Evolutionary conservation across 1,139 yeast species (phyloP).

Genomic region (Wickerhamomyces sp.): DNA sequence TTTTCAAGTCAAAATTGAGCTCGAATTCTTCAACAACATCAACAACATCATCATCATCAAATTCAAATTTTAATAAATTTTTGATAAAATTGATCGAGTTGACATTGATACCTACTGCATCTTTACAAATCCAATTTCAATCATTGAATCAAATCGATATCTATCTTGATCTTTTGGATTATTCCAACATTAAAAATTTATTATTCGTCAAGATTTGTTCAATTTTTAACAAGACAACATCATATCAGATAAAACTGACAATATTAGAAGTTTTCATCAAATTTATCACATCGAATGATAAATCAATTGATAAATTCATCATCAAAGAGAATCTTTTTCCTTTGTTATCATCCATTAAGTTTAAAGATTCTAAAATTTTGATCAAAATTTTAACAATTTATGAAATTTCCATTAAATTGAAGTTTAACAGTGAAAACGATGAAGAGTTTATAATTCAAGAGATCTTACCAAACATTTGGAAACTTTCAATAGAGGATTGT

Average conservation of each 20-base stretch:
- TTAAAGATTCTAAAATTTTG: conserved; percentile 68
- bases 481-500: conserved; percentile 1
- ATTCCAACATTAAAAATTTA: conserved; percentile 67
- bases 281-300: conserved; percentile 41
- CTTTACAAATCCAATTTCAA: conserved; percentile 47
- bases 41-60: conserved; percentile 25
- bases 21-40: not conserved
- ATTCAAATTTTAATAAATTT: conserved; percentile 34
- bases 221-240: conserved; percentile 77
- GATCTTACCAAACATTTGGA: conserved; percentile 8
- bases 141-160: conserved; percentile 43
- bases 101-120: conserved; percentile 19
- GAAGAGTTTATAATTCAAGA: conserved; percentile 5
- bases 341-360: conserved; percentile 64
- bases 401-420: conserved; percentile 26
- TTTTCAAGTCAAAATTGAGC: conserved; percentile 44
- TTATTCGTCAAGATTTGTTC: conserved; percentile 68
- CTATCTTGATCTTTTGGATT: conserved; percentile 51
- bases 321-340: conserved; percentile 78
- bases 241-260: conserved; percentile 68
- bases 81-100: conserved; percentile 25
- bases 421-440: conserved; percentile 6
- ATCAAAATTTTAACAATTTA: conserved; percentile 51
- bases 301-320: conserved; percentile 65
- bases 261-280: conserved; percentile 61